Evolutionary conservation across 495 filamentous ascomycete species (phyloP), one percentile per base, ranked within the genome.

Genomic region (Xylaria longipes): DNA sequence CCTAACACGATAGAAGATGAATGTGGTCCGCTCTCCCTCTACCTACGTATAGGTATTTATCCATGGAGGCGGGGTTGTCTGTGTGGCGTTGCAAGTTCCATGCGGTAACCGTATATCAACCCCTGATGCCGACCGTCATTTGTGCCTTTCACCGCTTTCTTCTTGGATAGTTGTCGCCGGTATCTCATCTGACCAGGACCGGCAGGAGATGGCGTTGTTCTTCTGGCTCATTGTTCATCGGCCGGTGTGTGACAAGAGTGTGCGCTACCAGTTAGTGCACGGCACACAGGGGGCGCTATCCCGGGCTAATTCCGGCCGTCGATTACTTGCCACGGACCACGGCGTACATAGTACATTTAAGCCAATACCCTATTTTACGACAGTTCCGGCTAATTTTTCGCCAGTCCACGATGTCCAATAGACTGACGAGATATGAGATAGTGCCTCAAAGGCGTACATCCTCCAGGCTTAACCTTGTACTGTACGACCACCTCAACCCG

Each of bases 121-220:
- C 29, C 29, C 56, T 29, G 29, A 45, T 39, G 37, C 12, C 35
- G 61, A 46, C 25, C 39, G 25, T 64, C 39, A 20, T 31, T 15
- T 64, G n/a, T 62, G 20, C 61, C 5, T 45, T 65, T 65, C 62
- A 65, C 62, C 62, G 62, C 62, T 65, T 37, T 33, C 25, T 22
- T 25, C 35, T 63, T 27, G 12, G 58, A 61, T 43, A 63, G 37
- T 7, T 27, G 57, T 11, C 57, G 57, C n/a, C 57, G 57, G 57
- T 17, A 35, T 60, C 31, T 22, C 6, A 20, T 37, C 57, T 37
- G 17, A n/a, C 14, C 31, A 37, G 17, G 6, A n/a, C 57, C 57
- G 54, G 57, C 31, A 37, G 33, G 22, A 60, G 31, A 37, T 60
- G 14, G 27, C 27, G 20, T 37, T 3, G 56, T n/a, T 35, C 6